Evolutionary conservation across 208 protist species (phyloP), one percentile per base, ranked within the genome.

Genomic region (Trypanosoma cruzi): DNA sequence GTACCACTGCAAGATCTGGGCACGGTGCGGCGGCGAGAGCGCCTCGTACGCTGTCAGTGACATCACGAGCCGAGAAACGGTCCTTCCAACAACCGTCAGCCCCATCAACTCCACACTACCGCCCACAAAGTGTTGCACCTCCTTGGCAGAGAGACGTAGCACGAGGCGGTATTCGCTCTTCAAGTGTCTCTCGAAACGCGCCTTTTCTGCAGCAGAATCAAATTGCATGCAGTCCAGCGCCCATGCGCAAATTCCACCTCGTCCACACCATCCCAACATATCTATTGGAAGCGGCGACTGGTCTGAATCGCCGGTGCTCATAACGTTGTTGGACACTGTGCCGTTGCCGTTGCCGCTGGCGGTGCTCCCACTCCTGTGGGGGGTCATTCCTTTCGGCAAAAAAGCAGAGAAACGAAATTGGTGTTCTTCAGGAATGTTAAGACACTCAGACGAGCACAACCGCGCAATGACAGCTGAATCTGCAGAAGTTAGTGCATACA

Each of bases 231-330:
- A 61, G 5, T 73, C 65, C 34, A 78, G 13, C 36, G 37, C 42
- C 71, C 71, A 82, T 20, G 77, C 77, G 53, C 65, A 73, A 26
- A 79, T 77, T 4, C 62, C 65, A 32, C 50, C 72, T 13, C 48
- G 53, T 26, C 77, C 77, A 60, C 56, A 66, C 66, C 71, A 78
- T 6, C 77, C 71, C 26, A 79, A 37, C n/a, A 60, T 49, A 67
- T 82, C 65, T 37, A 62, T 61, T 42, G 65, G 32, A n/a, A 63
- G 31, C 2, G 37, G 4, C 24, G 28, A 14, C 2, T 31, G 18
- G 4, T 31, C 50, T 11, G 5, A 29, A 22, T 46, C 26, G 46
- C 24, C 16, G 18, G 22, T 18, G 24, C 24, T 11, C 48, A 24
- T n/a, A 26, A 52, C 8, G 22, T 52, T 24, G 22, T 52, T 11